Evolutionary conservation across 441 rosid species (phyloP).

Genomic region (Eutrema salsugineum): DNA sequence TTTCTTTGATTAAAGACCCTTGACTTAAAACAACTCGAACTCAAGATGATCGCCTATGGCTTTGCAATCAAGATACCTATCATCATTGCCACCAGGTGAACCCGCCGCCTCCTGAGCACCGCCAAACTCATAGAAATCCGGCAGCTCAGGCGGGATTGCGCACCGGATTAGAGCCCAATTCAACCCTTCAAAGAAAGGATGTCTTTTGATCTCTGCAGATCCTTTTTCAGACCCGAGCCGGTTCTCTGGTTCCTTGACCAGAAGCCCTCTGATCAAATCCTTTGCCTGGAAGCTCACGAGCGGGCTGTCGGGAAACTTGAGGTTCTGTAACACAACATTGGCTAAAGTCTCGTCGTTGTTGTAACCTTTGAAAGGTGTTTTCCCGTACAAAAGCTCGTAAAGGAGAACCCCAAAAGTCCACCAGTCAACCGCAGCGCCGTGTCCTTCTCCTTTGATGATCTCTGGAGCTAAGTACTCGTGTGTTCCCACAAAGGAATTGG

Average conservation of each 20-base stretch:
- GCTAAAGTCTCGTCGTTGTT: constrained; percentile 53
- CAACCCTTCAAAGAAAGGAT: constrained; percentile 46
- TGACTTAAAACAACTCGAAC: constrained; percentile 70
- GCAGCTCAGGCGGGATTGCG: constrained; percentile 44
- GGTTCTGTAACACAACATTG: constrained; percentile 47
- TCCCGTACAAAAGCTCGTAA: constrained; percentile 50
- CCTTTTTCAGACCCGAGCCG: constrained; percentile 52
- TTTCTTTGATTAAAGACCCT: background rate
- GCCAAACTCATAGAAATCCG: constrained; percentile 52
- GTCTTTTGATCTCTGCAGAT: constrained; percentile 47
- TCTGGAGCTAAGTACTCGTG: constrained; percentile 65
- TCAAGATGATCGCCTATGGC: constrained; percentile 85
- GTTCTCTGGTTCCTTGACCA: constrained; percentile 49
- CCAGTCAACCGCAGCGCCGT: constrained; percentile 66
- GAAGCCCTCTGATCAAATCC: constrained; percentile 49
- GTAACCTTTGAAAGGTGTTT: constrained; percentile 53
- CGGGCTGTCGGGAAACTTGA: constrained; percentile 53
- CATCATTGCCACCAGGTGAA: constrained; percentile 39
- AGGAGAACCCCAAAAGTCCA: constrained; percentile 60
- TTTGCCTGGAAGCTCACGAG: constrained; percentile 39
- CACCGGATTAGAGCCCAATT: constrained; percentile 62
- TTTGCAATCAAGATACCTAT: constrained; percentile 67
- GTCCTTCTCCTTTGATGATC: constrained; percentile 60
- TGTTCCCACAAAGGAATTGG: constrained; percentile 63
- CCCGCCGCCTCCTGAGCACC: constrained; percentile 26